Percentiles rank a stretch among this genome's conserved stretches.
phyloP scores from a whole-genome alignment of 2,329 filamentous ascomycete species.

The Cryphonectria carpinicola region DNA sequence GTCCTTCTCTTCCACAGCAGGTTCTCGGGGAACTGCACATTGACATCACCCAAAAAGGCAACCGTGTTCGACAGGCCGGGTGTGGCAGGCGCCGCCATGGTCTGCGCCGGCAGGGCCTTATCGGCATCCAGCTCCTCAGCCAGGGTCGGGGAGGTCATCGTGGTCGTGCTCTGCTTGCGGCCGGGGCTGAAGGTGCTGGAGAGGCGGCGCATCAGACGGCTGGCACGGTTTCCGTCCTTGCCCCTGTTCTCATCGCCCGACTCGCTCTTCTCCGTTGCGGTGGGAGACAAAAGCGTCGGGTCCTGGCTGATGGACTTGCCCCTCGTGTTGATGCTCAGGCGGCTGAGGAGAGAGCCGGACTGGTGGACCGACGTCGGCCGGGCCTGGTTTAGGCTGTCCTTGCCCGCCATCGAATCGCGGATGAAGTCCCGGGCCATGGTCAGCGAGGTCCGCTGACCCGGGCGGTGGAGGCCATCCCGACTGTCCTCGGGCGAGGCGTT shows the following conservation, averaged over 20 bases:
- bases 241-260: slow-evolving; percentile 50
- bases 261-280: slow-evolving; percentile 48
- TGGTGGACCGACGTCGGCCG: slow-evolving; percentile 51
- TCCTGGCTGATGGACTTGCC: slow-evolving; percentile 57
- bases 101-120: slow-evolving; percentile 17
- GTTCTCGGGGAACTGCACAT: slow-evolving; percentile 96
- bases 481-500: slow-evolving; percentile 31
- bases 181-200: slow-evolving; percentile 56
- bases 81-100: slow-evolving; percentile 31
- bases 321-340: slow-evolving; percentile 67
- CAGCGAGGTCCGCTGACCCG: slow-evolving; percentile 59
- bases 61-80: slow-evolving; percentile 49
- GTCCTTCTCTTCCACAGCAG: slow-evolving; percentile 94
- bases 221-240: slow-evolving; percentile 48
- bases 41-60: slow-evolving; percentile 83
- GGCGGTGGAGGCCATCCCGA: slow-evolving; percentile 36
- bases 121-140: slow-evolving; percentile 50
- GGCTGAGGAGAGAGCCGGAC: slow-evolving; percentile 58
- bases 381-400: slow-evolving; percentile 33
- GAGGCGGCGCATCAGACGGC: slow-evolving; percentile 62
- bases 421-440: slow-evolving; percentile 65
- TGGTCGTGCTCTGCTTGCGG: slow-evolving; percentile 50
- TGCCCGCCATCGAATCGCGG: slow-evolving; percentile 53
- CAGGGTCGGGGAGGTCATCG: slow-evolving; percentile 55
- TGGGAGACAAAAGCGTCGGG: slow-evolving; percentile 45